phyloP scores from a whole-genome alignment of 148 eudicot species.

The Chenopodium suecicum region DNA sequence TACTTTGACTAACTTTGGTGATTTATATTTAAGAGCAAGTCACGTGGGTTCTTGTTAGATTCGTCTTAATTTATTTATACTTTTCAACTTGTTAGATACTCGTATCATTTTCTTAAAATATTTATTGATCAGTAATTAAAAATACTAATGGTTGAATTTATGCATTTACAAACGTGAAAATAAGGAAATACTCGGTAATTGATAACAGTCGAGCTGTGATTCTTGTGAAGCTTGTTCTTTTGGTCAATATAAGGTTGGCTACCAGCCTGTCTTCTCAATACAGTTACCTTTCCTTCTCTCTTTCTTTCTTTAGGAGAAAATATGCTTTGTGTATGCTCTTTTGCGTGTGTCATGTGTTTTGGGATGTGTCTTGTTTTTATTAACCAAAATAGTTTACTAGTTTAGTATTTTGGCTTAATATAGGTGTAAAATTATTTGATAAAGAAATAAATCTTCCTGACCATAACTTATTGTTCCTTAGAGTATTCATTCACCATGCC shows the following conservation, averaged over 20 bases:
- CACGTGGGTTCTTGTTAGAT: too few relatives aligned
- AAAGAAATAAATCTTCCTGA: neutral
- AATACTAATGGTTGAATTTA: too few relatives aligned
- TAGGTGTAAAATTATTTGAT: neutral
- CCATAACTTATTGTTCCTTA: neutral
- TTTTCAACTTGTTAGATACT: too few relatives aligned
- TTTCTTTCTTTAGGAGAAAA: neutral
- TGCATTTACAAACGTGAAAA: too few relatives aligned
- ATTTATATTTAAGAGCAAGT: too few relatives aligned
- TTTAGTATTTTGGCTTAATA: neutral
- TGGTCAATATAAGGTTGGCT: conserved; percentile 2
- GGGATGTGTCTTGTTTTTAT: neutral
- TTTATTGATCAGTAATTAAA: too few relatives aligned
- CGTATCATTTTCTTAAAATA: too few relatives aligned
- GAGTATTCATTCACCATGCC: conserved; percentile 6
- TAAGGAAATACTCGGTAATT: too few relatives aligned
- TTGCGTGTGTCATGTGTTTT: neutral
- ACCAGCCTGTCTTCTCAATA: neutral
- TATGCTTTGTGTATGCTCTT: neutral
- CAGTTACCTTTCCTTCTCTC: neutral
- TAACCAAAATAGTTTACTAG: neutral
- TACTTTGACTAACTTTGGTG: too few relatives aligned
- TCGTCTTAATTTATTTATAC: too few relatives aligned
- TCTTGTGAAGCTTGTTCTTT: conserved; percentile 5
- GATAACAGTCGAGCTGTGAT: neutral